Conservation (phyloP, 441 rosid genomes). For the Pelargonium cotyledonis region DNA sequence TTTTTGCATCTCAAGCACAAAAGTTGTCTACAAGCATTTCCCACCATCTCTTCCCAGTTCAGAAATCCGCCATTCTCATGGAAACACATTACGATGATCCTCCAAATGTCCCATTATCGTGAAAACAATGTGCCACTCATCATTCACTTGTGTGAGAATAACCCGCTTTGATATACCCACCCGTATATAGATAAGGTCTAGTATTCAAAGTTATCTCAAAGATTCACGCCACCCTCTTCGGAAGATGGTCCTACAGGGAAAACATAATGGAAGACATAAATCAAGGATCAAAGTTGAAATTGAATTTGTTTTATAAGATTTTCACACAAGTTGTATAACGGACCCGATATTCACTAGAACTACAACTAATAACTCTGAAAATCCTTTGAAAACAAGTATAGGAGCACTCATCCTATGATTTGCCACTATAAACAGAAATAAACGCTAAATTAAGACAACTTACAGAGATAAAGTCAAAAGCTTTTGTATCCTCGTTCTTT, state of each 20-base stretch:
- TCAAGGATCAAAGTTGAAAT: neutral
- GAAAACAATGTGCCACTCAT: conserved; percentile 23
- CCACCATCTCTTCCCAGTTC: conserved; percentile 13
- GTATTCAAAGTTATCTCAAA: neutral
- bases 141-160: neutral
- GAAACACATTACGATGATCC: conserved; percentile 5
- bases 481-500: conserved; percentile 82
- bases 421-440: conserved; percentile 6
- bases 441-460: conserved; percentile 26
- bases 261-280: conserved; percentile 15
- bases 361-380: neutral
- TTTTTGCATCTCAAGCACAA: conserved; percentile 25
- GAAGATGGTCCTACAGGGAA: conserved; percentile 71
- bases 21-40: conserved; percentile 10
- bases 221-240: conserved; percentile 53
- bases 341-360: neutral
- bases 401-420: neutral
- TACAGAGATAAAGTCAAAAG: conserved; percentile 95
- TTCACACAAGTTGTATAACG: neutral
- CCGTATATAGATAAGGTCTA: conserved; percentile 11
- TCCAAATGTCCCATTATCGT: conserved; percentile 20
- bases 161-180: conserved; percentile 17
- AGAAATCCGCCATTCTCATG: conserved; percentile 16
- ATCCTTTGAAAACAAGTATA: neutral
- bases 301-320: too few species aligned